Conservation (phyloP, 805 yeast genomes). For the Metschnikowia lochheadii region DNA sequence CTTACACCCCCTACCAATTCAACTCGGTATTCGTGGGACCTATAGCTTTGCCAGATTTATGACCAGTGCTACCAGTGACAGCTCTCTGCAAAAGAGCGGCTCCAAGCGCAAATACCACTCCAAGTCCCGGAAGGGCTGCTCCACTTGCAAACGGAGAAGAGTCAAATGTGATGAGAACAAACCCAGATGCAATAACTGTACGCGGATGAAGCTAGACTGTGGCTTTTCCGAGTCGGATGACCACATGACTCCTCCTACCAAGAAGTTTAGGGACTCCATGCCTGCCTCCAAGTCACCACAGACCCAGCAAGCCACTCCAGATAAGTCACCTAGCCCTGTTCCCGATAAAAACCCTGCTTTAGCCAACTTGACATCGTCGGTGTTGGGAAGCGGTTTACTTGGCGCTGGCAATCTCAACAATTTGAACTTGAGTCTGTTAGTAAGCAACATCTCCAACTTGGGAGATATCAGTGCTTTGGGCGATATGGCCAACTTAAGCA, state of each 20-base stretch:
- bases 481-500: conserved; percentile 36
- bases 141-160: conserved; percentile 81
- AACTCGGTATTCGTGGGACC: conserved; percentile 2
- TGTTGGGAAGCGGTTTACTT: conserved; percentile 15
- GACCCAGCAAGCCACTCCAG: conserved; percentile 24
- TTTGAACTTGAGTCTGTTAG: conserved; percentile 39
- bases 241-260: conserved; percentile 7
- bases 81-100: neutral
- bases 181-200: conserved; percentile 77
- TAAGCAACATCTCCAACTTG: conserved; percentile 34
- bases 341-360: neutral
- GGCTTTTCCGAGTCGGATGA: conserved; percentile 41
- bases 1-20: neutral
- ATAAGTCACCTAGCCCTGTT: conserved; percentile 21
- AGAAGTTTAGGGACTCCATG: conserved; percentile 3
- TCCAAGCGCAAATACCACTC: conserved; percentile 79
- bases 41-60: neutral
- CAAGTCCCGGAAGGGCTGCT: conserved; percentile 85
- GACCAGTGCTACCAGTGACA: neutral
- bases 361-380: conserved; percentile 7
- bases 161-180: conserved; percentile 90
- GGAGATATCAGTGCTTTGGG: conserved; percentile 35
- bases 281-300: conserved; percentile 10
- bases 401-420: conserved; percentile 39
- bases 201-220: conserved; percentile 74